A percentile compares a stretch with the other conserved stretches of the same genome.
These are phyloP conservation scores for Cokeromyces recurvatus DNA, from an alignment of 371 early-diverging fungal genomes.

Conservation along the genomic window DNA sequence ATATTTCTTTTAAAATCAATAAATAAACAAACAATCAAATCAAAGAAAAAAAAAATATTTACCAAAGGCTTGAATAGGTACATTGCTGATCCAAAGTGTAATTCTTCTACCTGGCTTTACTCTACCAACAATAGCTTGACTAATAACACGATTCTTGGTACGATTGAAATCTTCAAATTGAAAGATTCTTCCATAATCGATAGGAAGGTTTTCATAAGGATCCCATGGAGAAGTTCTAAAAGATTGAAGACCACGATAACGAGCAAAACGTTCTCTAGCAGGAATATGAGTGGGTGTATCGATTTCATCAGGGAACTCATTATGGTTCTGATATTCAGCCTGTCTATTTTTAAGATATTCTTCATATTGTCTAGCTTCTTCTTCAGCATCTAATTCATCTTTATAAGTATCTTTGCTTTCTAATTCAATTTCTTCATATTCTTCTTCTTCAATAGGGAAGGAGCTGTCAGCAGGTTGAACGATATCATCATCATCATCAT, in stretches of 20 bases:
- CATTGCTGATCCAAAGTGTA: conserved; percentile 64
- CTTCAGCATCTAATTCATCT: conserved; percentile 40
- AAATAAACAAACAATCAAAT: no score
- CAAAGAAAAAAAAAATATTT: no score
- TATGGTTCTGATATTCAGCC: conserved; percentile 64
- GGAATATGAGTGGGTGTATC: conserved; percentile 86
- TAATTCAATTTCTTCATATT: conserved; percentile 74
- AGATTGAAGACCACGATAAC: conserved; percentile 92
- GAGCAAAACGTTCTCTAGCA: conserved; percentile 82
- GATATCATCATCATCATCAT: conserved; percentile 26
- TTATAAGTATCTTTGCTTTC: conserved; percentile 46
- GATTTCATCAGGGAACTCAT: conserved; percentile 94
- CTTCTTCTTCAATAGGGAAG: conserved; percentile 48
- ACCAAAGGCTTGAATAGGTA: conserved; percentile 62
- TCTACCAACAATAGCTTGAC: conserved; percentile 51
- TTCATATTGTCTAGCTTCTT: conserved; percentile 50
- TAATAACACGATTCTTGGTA: conserved; percentile 70
- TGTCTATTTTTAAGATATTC: conserved; percentile 70
- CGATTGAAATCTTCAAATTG: conserved; percentile 84
- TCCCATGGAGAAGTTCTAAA: conserved; percentile 96
- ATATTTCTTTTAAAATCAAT: background rate
- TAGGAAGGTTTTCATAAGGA: conserved; percentile 94
- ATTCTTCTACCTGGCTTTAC: conserved; percentile 62
- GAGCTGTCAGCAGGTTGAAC: conserved; percentile 29
- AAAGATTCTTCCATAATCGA: conserved; percentile 93